Base-by-base conservation (phyloP, 2,329 filamentous ascomycete genomes). In the Epichloe gansuensis region DNA sequence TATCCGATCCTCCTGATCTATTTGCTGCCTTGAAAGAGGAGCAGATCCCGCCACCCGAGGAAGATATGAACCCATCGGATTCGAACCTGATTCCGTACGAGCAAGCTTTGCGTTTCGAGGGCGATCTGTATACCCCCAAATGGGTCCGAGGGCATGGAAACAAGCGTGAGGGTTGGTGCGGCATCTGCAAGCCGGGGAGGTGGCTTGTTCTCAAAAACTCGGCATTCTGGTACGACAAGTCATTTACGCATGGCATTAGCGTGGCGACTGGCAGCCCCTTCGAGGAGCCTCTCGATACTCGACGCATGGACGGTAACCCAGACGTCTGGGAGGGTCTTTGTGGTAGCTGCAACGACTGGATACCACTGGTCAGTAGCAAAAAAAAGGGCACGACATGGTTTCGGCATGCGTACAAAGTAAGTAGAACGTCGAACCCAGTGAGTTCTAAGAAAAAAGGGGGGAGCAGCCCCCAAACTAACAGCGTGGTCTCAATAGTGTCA, bases 351-450 rank as follows among this genome's bases (percentile, higher is more conserved):
- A 84, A 83, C 58, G 84, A 89, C 55, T 90, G 86, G 86, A 84
- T 90, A 58, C 82, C 84, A 12, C 72, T 90, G 38, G 85, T 89
- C 42, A 90, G 85, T 70, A 89, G 83, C 65, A 91, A 91, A 71
- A 91, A 91, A 74, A 90, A 91, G 71, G 87, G 87, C n/a, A 94
- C 87, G 1, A 90, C 87, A 3, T 94, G 87, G 87, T 94, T 91
- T 67, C 76, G 88, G 58, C 88, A 94, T 67, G 87, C 87, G 46
- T 93, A 93, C 72, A 93, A 91, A 77, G 85, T 87, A 68, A 65
- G 71, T 46, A 36, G 17, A 42, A 27, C 8, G 27, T 31, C 27
- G 27, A 31, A 31, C 25, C 11, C 7, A 21, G 4, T 13, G 11
- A 8, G 9, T 25, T 1, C 65, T 57, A 5, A n/a, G 4, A 50